Conservation (phyloP, 2,329 filamentous ascomycete species). For the Trichoderma atrobrunneum region DNA sequence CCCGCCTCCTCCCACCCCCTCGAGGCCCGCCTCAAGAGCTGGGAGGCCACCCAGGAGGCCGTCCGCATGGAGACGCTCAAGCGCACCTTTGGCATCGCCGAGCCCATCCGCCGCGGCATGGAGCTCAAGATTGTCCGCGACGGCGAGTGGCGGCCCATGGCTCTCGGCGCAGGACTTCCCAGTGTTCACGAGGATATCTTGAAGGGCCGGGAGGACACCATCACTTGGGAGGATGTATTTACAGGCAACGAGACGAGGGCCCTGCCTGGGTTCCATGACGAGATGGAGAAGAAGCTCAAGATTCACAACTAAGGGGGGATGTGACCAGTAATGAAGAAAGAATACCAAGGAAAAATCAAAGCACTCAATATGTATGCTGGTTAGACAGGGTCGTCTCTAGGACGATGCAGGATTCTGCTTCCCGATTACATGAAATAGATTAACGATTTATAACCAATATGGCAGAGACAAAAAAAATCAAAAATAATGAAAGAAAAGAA, state of each 20-base stretch:
- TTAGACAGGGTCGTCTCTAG: background rate
- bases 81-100: constrained; percentile 84
- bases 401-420: background rate
- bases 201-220: constrained; percentile 69
- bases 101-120: constrained; percentile 91
- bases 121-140: constrained; percentile 84
- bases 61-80: constrained; percentile 87
- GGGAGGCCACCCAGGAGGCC: constrained; percentile 84
- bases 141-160: constrained; percentile 75
- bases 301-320: constrained; percentile 45
- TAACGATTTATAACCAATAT: background rate
- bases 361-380: background rate
- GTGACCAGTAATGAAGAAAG: background rate
- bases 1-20: constrained; percentile 76
- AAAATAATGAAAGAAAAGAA: background rate
- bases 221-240: constrained; percentile 94
- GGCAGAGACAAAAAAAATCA: background rate
- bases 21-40: constrained; percentile 82
- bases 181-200: constrained; percentile 89
- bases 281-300: constrained; percentile 90
- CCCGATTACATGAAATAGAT: background rate
- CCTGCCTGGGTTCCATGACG: constrained; percentile 74
- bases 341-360: background rate
- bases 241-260: constrained; percentile 71
- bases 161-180: constrained; percentile 57